phyloP scores from a whole-genome alignment of 805 yeast species.

The Saccharomycopsis babjevae region DNA sequence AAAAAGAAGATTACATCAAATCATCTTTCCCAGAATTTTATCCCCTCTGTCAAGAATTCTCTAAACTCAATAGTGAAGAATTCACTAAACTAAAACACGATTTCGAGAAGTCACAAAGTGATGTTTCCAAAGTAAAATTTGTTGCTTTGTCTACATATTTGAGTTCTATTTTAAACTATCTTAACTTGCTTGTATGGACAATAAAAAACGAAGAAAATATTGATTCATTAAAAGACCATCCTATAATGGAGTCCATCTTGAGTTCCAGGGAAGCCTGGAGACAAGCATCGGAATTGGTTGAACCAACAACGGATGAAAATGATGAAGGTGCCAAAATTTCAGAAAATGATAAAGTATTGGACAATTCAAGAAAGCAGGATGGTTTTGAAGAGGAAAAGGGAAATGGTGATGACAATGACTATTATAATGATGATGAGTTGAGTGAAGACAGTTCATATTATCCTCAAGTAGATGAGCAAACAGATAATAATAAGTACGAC shows the following conservation, averaged over 20 bases:
- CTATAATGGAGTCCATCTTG: conserved; percentile 79
- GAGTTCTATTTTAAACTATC: conserved; percentile 68
- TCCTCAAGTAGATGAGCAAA: conserved; percentile 21
- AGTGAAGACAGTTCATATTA: conserved; percentile 18
- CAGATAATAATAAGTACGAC: conserved; percentile 21
- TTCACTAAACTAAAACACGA: conserved; percentile 24
- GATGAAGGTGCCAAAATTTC: conserved; percentile 21
- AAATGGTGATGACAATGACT: background rate
- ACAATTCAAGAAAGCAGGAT: conserved; percentile 24
- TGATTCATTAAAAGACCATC: conserved; percentile 66
- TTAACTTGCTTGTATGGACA: conserved; percentile 59
- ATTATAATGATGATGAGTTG: conserved; percentile 14
- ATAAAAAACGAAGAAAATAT: conserved; percentile 42
- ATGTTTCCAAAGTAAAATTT: conserved; percentile 39
- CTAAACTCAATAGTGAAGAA: conserved; percentile 31
- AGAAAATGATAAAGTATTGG: conserved; percentile 20
- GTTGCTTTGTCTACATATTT: conserved; percentile 71
- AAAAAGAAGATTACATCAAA: conserved; percentile 43
- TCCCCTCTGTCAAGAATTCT: conserved; percentile 60
- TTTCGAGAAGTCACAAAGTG: conserved; percentile 22
- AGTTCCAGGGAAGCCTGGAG: conserved; percentile 84
- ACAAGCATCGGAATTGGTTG: conserved; percentile 54
- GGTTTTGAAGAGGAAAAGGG: conserved; percentile 22
- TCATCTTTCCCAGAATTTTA: conserved; percentile 73
- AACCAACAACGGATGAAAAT: conserved; percentile 15